A percentile compares a stretch with the other conserved stretches of the same genome.
Conservation (phyloP, 371 early-diverging fungal species). For the Entomophthora muscae region DNA sequence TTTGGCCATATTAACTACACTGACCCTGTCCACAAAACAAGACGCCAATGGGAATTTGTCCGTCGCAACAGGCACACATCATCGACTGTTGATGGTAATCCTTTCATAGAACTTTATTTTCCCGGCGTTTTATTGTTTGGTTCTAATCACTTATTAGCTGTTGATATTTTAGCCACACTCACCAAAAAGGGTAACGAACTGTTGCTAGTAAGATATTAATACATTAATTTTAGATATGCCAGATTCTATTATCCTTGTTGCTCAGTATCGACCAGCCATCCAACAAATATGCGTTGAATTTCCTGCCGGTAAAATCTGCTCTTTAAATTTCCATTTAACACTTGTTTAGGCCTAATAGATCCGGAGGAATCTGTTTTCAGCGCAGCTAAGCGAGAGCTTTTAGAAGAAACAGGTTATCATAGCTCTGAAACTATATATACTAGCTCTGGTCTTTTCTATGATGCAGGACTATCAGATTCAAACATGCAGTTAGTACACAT, state of each 20-base stretch:
- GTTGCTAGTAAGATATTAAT: no score
- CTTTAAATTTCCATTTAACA: no score
- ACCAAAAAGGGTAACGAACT: no score
- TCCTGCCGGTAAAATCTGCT: no score
- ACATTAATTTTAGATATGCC: no score
- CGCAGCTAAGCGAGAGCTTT: background rate
- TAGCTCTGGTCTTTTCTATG: background rate
- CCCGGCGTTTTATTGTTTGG: no score
- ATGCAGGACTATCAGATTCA: background rate
- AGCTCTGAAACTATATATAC: background rate
- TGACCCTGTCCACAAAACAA: background rate
- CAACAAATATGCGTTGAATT: background rate
- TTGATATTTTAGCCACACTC: background rate
- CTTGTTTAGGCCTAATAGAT: conserved; percentile 1
- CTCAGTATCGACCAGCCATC: conserved; percentile 1
- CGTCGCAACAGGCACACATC: background rate
- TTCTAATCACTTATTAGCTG: no score
- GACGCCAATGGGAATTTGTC: conserved; percentile 3
- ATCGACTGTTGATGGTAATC: background rate
- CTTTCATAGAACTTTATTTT: no score
- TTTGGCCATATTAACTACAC: conserved; percentile 2
- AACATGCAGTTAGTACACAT: background rate
- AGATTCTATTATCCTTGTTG: background rate
- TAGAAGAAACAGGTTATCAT: background rate
- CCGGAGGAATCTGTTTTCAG: background rate